Evolutionary conservation across 2,329 filamentous ascomycete species (phyloP).

Genomic region (Amylocarpus encephaloides): DNA sequence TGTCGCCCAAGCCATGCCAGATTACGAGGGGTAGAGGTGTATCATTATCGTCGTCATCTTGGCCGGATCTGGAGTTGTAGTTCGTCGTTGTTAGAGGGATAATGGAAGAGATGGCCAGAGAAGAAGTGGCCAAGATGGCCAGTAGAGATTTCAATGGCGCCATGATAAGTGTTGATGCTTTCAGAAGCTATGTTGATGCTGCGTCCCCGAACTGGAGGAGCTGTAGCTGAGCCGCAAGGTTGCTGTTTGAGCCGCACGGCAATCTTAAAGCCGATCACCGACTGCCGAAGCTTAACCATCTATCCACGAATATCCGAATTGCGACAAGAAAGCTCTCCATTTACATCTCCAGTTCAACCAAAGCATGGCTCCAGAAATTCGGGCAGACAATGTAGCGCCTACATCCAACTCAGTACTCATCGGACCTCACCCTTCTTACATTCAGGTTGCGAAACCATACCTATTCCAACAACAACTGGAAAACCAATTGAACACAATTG

Average conservation of each 20-base stretch:
- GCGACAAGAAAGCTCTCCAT: not conserved
- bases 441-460: constrained; percentile 55
- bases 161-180: constrained; percentile 15
- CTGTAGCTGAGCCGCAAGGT: not conserved
- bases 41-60: constrained; percentile 37
- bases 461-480: constrained; percentile 76
- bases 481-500: constrained; percentile 61
- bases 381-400: not conserved
- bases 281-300: not conserved
- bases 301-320: not conserved
- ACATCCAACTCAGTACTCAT: constrained; percentile 7
- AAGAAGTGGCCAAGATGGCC: constrained; percentile 14
- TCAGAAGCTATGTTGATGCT: constrained; percentile 4
- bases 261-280: not conserved
- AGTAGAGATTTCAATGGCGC: constrained; percentile 17
- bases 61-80: not conserved
- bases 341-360: no score
- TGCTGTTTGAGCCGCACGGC: not conserved
- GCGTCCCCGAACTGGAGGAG: not conserved
- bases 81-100: constrained; percentile 3
- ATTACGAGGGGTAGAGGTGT: constrained; percentile 84
- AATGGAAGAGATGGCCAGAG: constrained; percentile 16
- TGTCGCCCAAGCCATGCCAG: constrained; percentile 82
- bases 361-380: constrained; percentile 20
- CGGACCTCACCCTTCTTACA: constrained; percentile 30